These are phyloP conservation scores for Tuctoria greenei DNA, from an alignment of 176 grass and related monocot genomes.

Conservation along the genomic window DNA sequence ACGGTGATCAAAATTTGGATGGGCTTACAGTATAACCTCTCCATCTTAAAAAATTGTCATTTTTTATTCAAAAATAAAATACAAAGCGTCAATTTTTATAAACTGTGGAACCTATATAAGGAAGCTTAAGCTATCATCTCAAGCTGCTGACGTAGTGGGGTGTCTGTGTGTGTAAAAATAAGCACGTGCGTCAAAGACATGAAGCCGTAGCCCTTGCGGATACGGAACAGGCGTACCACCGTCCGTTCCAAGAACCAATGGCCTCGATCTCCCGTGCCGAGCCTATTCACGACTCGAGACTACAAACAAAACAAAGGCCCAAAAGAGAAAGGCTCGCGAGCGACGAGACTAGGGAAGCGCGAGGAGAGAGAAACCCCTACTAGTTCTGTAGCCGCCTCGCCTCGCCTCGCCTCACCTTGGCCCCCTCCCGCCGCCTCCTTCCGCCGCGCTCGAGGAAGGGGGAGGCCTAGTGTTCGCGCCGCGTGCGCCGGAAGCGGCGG, in stretches of 20 bases:
- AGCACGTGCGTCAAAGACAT: conserved; percentile 11
- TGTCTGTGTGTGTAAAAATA: neutral
- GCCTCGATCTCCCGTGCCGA: conserved; percentile 13
- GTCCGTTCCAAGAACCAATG: conserved; percentile 42
- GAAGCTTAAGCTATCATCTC: neutral
- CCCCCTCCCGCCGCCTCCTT: conserved; percentile 21
- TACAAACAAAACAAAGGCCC: too few species aligned
- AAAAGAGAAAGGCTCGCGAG: neutral
- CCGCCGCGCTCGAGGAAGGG: conserved; percentile 20
- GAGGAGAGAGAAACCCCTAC: conserved; percentile 21
- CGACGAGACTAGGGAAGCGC: neutral
- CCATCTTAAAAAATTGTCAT: too few species aligned
- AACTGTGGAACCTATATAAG: too few species aligned
- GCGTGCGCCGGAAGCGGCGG: conserved; percentile 8
- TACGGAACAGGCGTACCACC: conserved; percentile 16
- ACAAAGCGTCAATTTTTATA: too few species aligned
- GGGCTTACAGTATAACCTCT: too few species aligned
- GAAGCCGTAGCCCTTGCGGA: conserved; percentile 10
- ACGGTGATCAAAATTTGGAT: too few species aligned
- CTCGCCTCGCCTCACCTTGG: conserved; percentile 17
- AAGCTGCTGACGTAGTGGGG: neutral
- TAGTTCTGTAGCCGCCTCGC: conserved; percentile 24
- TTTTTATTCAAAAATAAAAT: too few species aligned
- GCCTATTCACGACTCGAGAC: neutral
- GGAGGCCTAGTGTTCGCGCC: conserved; percentile 39